Base-by-base conservation (phyloP, 345 rosid species). In the Excoecaria cochinchinensis region DNA sequence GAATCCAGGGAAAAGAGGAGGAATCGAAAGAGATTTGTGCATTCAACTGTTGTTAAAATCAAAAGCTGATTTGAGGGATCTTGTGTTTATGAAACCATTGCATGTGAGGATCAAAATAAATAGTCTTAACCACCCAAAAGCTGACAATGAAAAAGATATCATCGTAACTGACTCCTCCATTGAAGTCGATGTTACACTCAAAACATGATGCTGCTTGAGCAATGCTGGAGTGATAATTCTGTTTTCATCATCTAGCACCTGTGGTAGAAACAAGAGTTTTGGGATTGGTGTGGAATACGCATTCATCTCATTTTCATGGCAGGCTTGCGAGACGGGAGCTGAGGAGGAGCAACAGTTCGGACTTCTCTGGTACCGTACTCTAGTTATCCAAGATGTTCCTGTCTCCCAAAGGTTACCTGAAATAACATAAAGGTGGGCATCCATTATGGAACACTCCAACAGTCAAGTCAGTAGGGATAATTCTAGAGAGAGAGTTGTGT, bases 61-160 rank as follows among this genome's bases (percentile, higher is more conserved):
- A 25, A 78, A 78, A 55, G 76, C 81, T 64, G 89, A 93, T 82
- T 51, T 91, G 78, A 85, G 84, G 79, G 91, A 93, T 73, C 73
- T 87, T 59, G 75, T 89, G 67, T 89, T 96, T 71, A 58, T 88
- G 72, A 96, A 84, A 78, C 93, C 97, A 0, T 69, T 96, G 38
- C 93, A 89, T 60, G 90, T 90, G 61, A 88, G 91, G 70, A 81
- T 96, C 82, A 85, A 74, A 58, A 76, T 96, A 11, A 84, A 89
- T 70, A 70, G 84, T 3, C 82, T 25, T 59, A 77, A 85, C 80
- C 98, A 91, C 79, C 95, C 97, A 13, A 91, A 88, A 82, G 91
- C 88, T 2, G 89, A 89, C 64, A 89, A 88, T 69, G 74, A 84
- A 3, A 91, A 87, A 80, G 91, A 76, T 60, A 83, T 89, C 16